Evolutionary conservation across 2,329 filamentous ascomycete species (phyloP), one percentile per base, ranked within the genome.

Genomic region (Hypoxylon sp.): DNA sequence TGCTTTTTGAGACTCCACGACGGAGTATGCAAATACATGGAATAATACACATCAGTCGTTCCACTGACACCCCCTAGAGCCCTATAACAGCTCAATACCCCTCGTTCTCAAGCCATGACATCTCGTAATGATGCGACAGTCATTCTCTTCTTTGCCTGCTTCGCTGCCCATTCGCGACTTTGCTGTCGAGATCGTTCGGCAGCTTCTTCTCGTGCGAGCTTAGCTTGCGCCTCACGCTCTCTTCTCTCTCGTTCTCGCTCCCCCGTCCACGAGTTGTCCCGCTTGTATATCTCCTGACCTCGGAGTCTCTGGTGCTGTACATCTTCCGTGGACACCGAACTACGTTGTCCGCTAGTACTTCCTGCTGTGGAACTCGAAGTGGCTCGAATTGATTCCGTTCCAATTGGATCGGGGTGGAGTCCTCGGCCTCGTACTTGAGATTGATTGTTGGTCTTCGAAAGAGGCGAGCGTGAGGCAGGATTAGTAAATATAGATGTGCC

Each of bases 111-210:
- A 33, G 63, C 57, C 42, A 72, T 54, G 2, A 72, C 58, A 51
- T 75, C 74, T 22, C 69, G 70, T n/a, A 74, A 19, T 2, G 76
- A 77, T 39, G 63, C 53, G 6, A 75, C 53, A 8, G 75, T 75
- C 71, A 73, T 72, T 35, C 75, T 79, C 74, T 82, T 85, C 17
- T 77, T 80, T 39, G 82, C 81, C 75, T 87, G 85, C 78, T 85
- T 88, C 75, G 89, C 87, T 10, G 88, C 88, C 88, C 88, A 90
- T 72, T 89, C 86, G 35, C 88, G 84, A 70, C 87, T 87, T 65
- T 86, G 83, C 75, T 83, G 81, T 59, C 88, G 83, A 59, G 87
- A 88, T 73, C 86, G 83, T 77, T 91, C 88, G 9, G 89, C 88
- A 24, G 89, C 89, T 73, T 88, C 82, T 72, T 88, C 85, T 48